Evolutionary conservation across 345 rosid genomes (phyloP), one percentile per base, ranked within the genome.

Genomic region (Populus pruinosa): DNA sequence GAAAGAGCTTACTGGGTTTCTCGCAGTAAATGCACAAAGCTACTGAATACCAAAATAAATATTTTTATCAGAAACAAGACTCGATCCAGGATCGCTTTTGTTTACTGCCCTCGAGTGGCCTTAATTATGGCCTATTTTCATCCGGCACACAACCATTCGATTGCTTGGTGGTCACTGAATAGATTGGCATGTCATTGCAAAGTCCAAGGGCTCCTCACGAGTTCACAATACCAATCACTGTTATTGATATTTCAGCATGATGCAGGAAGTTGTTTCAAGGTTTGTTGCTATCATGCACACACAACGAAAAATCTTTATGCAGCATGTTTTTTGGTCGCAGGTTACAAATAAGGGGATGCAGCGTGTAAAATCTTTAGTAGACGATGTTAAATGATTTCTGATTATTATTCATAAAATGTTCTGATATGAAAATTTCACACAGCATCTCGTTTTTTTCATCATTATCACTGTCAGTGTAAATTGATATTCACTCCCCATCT

Each of bases 391-490:
- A 55, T 55, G 61, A 55, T 20, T 55, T 55, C 14, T 35, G 5
- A 25, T 6, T 59, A 56, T 38, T 62, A 31, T 16, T 12, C 50
- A 10, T 27, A 29, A 59, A 76, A 74, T 77, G 78, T 69, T 74
- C 12, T 25, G 71, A 59, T 59, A 10, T 20, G 50, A 27, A 23
- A 55, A 38, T 64, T 69, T 38, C 64, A 71, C 16, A 53, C 5
- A 27, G 31, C 38, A 81, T 77, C 74, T n/a, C 55, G 36, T 36
- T 49, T 86, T 82, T 79, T 18, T 73, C 84, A 31, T 74, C 86
- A 82, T 86, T 44, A 76, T 78, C 82, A 76, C 13, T 69, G 74
- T 74, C 69, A 64, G 66, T 74, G 69, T 72, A 81, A 75, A 38
- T 78, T 61, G 20, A 55, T 21, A 27, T 79, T 43, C 43, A 8